These are phyloP conservation scores for Cadophora malorum DNA, from an alignment of 2,329 filamentous ascomycete species.

Conservation along the genomic window DNA sequence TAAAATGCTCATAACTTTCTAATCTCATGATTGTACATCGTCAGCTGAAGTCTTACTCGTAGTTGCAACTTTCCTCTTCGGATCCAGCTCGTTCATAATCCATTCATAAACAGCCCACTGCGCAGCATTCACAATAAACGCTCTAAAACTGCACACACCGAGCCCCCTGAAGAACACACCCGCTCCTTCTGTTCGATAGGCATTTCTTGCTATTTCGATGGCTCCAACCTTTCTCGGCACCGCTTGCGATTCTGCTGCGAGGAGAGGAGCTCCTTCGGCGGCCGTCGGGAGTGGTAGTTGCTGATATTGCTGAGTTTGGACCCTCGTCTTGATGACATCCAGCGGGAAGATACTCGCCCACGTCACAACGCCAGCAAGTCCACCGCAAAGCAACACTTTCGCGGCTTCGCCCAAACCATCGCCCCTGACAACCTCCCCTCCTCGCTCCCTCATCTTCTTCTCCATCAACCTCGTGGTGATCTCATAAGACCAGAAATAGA, in stretches of 20 bases:
- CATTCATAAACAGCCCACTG: slow-evolving; percentile 92
- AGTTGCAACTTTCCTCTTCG: slow-evolving; percentile 24
- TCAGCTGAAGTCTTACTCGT: not conserved
- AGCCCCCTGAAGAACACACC: slow-evolving; percentile 75
- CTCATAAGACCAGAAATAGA: slow-evolving; percentile 96
- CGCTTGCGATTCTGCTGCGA: slow-evolving; percentile 39
- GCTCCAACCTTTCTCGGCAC: slow-evolving; percentile 54
- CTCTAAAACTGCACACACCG: slow-evolving; percentile 80
- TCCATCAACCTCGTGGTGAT: slow-evolving; percentile 67
- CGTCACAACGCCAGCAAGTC: slow-evolving; percentile 83
- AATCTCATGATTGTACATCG: slow-evolving; percentile 13
- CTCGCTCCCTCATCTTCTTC: slow-evolving; percentile 27
- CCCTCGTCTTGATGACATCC: slow-evolving; percentile 88
- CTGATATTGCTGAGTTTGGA: slow-evolving; percentile 73
- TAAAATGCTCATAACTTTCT: not conserved
- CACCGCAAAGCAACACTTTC: slow-evolving; percentile 81
- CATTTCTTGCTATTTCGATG: slow-evolving; percentile 66
- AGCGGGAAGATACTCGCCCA: slow-evolving; percentile 92
- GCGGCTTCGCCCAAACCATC: slow-evolving; percentile 53
- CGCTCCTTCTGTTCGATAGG: slow-evolving; percentile 69
- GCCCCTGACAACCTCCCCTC: slow-evolving; percentile 45
- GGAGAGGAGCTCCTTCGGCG: slow-evolving; percentile 40
- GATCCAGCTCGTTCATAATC: slow-evolving; percentile 69
- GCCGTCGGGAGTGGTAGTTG: slow-evolving; percentile 35
- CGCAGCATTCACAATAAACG: slow-evolving; percentile 93